Evolutionary conservation across 306 rosid genomes (phyloP), one percentile per base, ranked within the genome.

Genomic region (Cucurbita ficifolia): DNA sequence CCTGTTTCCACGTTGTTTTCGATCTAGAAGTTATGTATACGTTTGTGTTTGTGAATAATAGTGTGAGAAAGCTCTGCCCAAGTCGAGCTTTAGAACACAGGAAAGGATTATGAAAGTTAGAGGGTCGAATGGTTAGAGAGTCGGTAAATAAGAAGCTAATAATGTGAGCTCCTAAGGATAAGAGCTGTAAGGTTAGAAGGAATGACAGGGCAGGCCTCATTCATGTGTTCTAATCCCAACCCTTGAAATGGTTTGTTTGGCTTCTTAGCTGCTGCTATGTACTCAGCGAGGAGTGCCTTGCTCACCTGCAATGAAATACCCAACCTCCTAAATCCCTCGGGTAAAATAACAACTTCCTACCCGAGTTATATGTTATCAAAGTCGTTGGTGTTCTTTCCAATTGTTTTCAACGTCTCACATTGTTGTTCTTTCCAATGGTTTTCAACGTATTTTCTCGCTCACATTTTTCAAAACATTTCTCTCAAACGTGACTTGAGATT

Each of bases 181-280:
- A 92, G 81, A 78, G 87, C 81, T 12, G 88, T 82, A 70, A 90
- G 81, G 68, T 77, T 87, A 75, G 96, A 85, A 77, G 92, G 90
- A 81, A 88, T 81, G 73, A 76, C 76, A 58, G 96, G 96, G 55
- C 68, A 76, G 63, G 92, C 83, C 61, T 77, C 72, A 82, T 93
- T 90, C 97, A 93, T 93, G 85, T 93, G 92, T 71, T 88, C 98
- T 73, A 93, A 86, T 55, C 97, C 98, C 75, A 90, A 79, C 22
- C 89, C 89, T 65, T 79, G 80, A 80, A 86, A 87, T 73, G 97
- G 97, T 63, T 81, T 85, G 62, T 84, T 90, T 83, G 70, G 85
- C 71, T 74, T 90, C 83, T 83, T 82, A 74, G 83, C 79, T 51
- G 88, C 79, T 51, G 88, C 84, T 65, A 81, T 16, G 81, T 78